Base-by-base conservation (phyloP, 108 stramenopile genomes). In the Licmophora abbreviata region DNA sequence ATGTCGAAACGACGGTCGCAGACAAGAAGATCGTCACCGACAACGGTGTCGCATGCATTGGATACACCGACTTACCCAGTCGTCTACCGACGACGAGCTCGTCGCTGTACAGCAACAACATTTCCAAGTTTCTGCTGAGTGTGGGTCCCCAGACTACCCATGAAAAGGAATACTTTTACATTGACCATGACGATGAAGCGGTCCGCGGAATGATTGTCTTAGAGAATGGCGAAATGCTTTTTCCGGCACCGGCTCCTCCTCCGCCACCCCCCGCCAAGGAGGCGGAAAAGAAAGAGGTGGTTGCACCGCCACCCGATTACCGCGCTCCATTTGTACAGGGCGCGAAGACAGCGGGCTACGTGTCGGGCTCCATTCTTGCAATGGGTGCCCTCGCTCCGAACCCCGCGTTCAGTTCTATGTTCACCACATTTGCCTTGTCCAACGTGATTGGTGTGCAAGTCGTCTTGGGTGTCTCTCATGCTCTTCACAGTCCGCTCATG, bases 401-500 rank as follows among this genome's bases (percentile, higher is more conserved):
- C 69, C 78, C 94, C 7, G 90, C 92, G 15, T 94, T 96, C 59
- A 80, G 80, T 48, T 59, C 77, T 32, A 92, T 99, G 93, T 80
- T 99, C 56, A 93, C 93, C 21, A 97, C 95, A 7, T 98, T 98
- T 72, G 92, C 91, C 23, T 65, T 98, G 48, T 79, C 84, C 20
- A 95, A 90, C 55, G 66, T 97, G 21, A 92, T 96, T 61, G 97
- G 97, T 51, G 91, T 90, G 17, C 93, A 94, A 68, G 94, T 90
- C 26, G 97, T 99, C 11, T 64, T 95, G 41, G 97, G 97, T 7
- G 99, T 98, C 12, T 62, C 95, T 1, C 99, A 97, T 61, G 70
- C 97, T 22, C 76, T 99, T 36, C 99, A 99, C 72, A 93, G 92
- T 43, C 99, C 99, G 2, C 76, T 99, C 25, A 98, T 99, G 97